phyloP scores from a whole-genome alignment of 1,284 basidiomycete species.

The Rhodotorula sp. region DNA sequence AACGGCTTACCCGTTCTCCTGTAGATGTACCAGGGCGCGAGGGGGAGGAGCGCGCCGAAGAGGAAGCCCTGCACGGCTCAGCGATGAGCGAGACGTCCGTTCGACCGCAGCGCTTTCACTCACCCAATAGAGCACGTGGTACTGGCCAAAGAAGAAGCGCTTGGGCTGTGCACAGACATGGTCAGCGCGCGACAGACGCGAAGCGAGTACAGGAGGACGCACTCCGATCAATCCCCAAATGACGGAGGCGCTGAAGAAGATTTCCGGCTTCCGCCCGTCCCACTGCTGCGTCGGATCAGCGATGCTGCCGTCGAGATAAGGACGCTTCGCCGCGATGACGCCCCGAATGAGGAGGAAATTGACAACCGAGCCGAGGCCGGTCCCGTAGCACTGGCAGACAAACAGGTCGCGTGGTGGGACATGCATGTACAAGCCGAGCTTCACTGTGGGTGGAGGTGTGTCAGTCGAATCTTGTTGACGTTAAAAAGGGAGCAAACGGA shows the following conservation, averaged over 20 bases:
- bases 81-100: not conserved
- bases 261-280: constrained; percentile 44
- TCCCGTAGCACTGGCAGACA: constrained; percentile 49
- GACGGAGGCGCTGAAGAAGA: constrained; percentile 31
- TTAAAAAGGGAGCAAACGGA: constrained; percentile 35
- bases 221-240: not conserved
- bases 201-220: constrained; percentile 1
- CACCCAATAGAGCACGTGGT: constrained; percentile 41
- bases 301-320: constrained; percentile 50
- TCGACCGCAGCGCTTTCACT: not conserved
- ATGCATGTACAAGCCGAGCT: constrained; percentile 30
- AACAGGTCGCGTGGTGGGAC: constrained; percentile 52
- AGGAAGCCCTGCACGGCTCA: constrained; percentile 43
- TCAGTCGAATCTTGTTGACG: constrained; percentile 8
- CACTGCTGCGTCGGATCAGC: constrained; percentile 51
- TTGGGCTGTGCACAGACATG: constrained; percentile 34
- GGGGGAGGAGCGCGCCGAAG: constrained; percentile 43
- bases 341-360: constrained; percentile 42
- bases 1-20: constrained; percentile 34
- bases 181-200: not conserved
- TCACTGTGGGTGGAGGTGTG: too few relatives aligned
- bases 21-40: constrained; percentile 45
- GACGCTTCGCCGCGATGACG: constrained; percentile 44
- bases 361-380: constrained; percentile 49
- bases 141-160: constrained; percentile 51